Conservation (phyloP, 306 rosid species). For the Trifolium repens region DNA sequence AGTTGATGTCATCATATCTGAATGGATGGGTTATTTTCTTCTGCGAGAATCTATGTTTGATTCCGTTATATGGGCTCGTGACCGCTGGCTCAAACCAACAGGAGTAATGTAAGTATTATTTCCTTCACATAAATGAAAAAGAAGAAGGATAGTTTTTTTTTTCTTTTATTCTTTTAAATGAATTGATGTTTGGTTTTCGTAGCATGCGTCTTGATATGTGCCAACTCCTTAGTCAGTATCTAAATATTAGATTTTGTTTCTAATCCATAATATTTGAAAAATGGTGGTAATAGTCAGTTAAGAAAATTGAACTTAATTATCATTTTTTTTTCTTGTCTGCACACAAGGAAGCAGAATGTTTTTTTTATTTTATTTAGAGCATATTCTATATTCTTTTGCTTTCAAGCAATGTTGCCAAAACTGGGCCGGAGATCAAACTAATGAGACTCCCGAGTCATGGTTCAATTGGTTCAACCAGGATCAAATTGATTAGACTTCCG, state of each 20-base stretch:
- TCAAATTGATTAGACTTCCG: no score
- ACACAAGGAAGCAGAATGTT: no score
- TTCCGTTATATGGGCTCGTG: slow-evolving; percentile 98
- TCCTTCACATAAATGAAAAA: background rate
- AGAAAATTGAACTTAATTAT: background rate
- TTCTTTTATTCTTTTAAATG: slow-evolving; percentile 4
- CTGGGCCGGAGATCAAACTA: no score
- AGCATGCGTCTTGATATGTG: slow-evolving; percentile 31
- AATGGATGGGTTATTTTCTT: slow-evolving; percentile 99
- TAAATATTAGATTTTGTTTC: background rate
- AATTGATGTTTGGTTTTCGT: slow-evolving; percentile 19
- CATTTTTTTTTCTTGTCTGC: no score
- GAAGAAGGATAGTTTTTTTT: background rate
- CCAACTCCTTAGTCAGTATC: slow-evolving; percentile 11
- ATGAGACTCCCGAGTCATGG: no score
- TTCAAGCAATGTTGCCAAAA: no score
- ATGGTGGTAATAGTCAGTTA: background rate
- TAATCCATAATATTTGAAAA: background rate
- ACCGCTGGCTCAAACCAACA: slow-evolving; percentile 95
- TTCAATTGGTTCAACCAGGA: no score
- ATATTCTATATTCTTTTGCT: no score
- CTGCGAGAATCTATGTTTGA: slow-evolving; percentile 99
- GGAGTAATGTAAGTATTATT: slow-evolving; percentile 79
- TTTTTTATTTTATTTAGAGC: no score
- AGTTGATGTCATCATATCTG: slow-evolving; percentile 97